These are phyloP conservation scores for Euphrasia confusa DNA, from an alignment of 257 asterid genomes.

Conservation along the genomic window DNA sequence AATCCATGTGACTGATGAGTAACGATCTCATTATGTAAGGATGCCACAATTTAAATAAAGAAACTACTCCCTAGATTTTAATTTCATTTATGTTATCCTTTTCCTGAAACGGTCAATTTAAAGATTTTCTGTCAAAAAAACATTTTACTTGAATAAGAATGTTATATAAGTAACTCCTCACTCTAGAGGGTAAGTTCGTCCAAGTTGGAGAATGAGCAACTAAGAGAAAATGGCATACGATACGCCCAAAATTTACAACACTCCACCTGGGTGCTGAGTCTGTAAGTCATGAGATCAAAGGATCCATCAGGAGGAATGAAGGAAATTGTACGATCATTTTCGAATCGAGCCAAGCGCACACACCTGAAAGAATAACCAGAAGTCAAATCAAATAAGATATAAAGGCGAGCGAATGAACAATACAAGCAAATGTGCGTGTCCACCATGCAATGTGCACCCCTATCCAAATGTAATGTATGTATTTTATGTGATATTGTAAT, in stretches of 20 bases:
- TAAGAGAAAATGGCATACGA: constrained; percentile 3
- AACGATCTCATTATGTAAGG: not conserved
- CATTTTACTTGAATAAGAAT: not conserved
- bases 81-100: constrained; percentile 4
- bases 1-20: not conserved
- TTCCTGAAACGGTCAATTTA: not conserved
- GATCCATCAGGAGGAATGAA: constrained; percentile 98
- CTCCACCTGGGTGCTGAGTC: constrained; percentile 92
- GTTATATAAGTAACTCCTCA: not conserved
- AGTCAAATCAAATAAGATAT: constrained; percentile 20
- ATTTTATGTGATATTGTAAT: no score
- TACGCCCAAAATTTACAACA: constrained; percentile 13
- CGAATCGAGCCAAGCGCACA: constrained; percentile 95
- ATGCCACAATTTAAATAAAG: constrained; percentile 4
- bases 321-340: constrained; percentile 92
- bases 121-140: not conserved
- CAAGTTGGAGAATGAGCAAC: constrained; percentile 9
- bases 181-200: constrained; percentile 3
- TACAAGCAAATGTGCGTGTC: not conserved
- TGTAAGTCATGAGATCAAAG: constrained; percentile 97
- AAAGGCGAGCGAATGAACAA: not conserved
- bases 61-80: not conserved
- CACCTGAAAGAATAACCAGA: constrained; percentile 48
- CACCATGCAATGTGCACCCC: no score
- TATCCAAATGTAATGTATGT: no score